Conservation (phyloP, 805 yeast genomes). For the Candida wancherniae region DNA sequence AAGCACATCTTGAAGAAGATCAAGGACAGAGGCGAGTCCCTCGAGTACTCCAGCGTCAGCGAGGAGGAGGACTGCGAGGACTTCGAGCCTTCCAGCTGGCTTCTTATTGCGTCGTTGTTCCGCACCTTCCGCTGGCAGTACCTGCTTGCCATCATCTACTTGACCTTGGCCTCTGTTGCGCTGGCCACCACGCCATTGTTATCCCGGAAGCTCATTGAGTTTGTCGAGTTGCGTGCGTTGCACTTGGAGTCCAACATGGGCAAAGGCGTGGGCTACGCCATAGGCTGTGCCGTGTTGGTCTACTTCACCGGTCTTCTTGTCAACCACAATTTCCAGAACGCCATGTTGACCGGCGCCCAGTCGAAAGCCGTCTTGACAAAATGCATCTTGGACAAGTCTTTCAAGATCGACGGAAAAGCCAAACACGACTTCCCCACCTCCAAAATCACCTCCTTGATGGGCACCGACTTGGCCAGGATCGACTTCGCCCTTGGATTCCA, state of each 20-base stretch:
- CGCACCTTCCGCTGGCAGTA: slow-evolving; percentile 30
- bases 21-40: slow-evolving; percentile 22
- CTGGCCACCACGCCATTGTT: slow-evolving; percentile 32
- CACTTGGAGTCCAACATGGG: slow-evolving; percentile 26
- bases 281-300: slow-evolving; percentile 32
- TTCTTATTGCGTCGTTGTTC: slow-evolving; percentile 22
- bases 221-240: slow-evolving; percentile 25
- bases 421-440: slow-evolving; percentile 60
- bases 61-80: slow-evolving; percentile 27
- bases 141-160: slow-evolving; percentile 18
- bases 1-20: slow-evolving; percentile 22
- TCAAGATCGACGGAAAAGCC: slow-evolving; percentile 54
- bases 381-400: slow-evolving; percentile 64
- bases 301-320: slow-evolving; percentile 30
- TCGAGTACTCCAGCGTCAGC: slow-evolving; percentile 16
- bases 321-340: slow-evolving; percentile 60
- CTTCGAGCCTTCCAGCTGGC: slow-evolving; percentile 23
- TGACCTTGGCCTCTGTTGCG: slow-evolving; percentile 23
- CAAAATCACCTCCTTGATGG: slow-evolving; percentile 69
- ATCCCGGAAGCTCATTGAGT: slow-evolving; percentile 32
- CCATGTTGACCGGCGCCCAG: slow-evolving; percentile 64
- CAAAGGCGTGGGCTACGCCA: slow-evolving; percentile 38
- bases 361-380: slow-evolving; percentile 68
- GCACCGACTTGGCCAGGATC: slow-evolving; percentile 76
- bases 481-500: slow-evolving; percentile 72